Conservation (phyloP, 352 stramenopile species). For the Phytophthora sojae region DNA sequence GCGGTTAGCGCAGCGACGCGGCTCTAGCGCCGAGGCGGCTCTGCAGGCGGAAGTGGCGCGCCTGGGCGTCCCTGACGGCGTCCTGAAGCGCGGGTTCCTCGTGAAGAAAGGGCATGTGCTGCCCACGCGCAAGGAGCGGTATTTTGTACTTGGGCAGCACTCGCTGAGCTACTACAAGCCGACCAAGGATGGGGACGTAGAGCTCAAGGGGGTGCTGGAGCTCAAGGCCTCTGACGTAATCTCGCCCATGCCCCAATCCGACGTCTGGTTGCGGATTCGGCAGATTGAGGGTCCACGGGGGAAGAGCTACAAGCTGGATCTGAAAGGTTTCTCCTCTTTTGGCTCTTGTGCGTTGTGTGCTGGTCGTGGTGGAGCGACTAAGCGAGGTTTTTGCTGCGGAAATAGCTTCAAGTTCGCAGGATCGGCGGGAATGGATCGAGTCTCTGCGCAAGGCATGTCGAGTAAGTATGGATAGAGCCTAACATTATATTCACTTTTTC, state of each 20-base stretch:
- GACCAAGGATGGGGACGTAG: conserved; percentile 33
- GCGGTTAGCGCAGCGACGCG: conserved; percentile 21
- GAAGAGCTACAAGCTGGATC: conserved; percentile 74
- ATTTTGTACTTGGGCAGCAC: conserved; percentile 53
- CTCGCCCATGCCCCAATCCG: conserved; percentile 53
- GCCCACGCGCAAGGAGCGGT: conserved; percentile 64
- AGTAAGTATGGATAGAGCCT: conserved; percentile 32
- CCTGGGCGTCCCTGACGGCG: conserved; percentile 19
- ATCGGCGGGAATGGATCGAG: conserved; percentile 74
- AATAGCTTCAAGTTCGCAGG: conserved; percentile 50
- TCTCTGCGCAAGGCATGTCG: conserved; percentile 55
- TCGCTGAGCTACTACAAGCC: conserved; percentile 61
- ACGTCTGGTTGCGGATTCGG: conserved; percentile 70
- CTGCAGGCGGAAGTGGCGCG: conserved; percentile 29
- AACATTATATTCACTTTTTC: neutral
- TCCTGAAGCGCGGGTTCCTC: conserved; percentile 54
- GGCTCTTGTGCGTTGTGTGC: neutral
- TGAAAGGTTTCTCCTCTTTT: conserved; percentile 54
- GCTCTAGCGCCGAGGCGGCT: conserved; percentile 30
- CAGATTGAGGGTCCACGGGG: conserved; percentile 51
- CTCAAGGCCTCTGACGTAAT: conserved; percentile 57
- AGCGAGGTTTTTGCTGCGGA: conserved; percentile 1
- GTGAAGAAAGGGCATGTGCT: conserved; percentile 65
- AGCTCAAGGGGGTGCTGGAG: conserved; percentile 56
- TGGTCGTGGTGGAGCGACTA: neutral